Conservation (phyloP, 352 stramenopile genomes). For the Phytopythium vexans region DNA sequence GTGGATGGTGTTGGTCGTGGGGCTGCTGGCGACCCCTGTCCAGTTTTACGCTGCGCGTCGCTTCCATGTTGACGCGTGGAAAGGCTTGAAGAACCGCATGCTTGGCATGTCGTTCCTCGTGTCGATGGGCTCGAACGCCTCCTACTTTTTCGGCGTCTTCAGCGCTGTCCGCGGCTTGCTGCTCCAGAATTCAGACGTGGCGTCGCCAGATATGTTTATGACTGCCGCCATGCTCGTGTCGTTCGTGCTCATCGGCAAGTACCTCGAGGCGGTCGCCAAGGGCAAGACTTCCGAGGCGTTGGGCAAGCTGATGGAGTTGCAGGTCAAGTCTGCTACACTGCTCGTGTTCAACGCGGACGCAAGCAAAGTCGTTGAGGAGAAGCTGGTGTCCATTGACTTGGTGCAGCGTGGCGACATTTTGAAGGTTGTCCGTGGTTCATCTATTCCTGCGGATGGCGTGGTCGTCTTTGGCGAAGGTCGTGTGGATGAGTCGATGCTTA, state of each 20-base stretch:
- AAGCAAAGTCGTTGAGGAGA: constrained; percentile 60
- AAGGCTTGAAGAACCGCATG: constrained; percentile 85
- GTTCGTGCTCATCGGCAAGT: constrained; percentile 99
- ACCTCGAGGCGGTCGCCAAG: constrained; percentile 93
- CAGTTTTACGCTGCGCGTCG: constrained; percentile 92
- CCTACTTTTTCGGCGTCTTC: constrained; percentile 95
- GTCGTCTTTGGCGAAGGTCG: constrained; percentile 88
- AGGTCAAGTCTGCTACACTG: constrained; percentile 93
- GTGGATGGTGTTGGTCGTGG: constrained; percentile 75
- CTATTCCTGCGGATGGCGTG: constrained; percentile 92
- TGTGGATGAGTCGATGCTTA: constrained; percentile 95
- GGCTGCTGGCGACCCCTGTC: constrained; percentile 91
- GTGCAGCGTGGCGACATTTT: constrained; percentile 92
- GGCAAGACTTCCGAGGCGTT: constrained; percentile 94
- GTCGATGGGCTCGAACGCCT: constrained; percentile 94
- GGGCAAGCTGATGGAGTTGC: constrained; percentile 94
- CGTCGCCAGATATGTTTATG: constrained; percentile 94
- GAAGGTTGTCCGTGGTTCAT: constrained; percentile 90
- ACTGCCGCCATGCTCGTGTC: constrained; percentile 97
- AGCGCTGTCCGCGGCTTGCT: constrained; percentile 74
- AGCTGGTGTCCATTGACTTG: constrained; percentile 79
- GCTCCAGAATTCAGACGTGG: constrained; percentile 62
- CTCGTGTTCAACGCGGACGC: constrained; percentile 76
- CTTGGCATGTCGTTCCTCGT: constrained; percentile 98
- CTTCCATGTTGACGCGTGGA: constrained; percentile 95